These are phyloP conservation scores for Ambrosia artemisiifolia DNA, from an alignment of 129 eudicot genomes.

Conservation along the genomic window DNA sequence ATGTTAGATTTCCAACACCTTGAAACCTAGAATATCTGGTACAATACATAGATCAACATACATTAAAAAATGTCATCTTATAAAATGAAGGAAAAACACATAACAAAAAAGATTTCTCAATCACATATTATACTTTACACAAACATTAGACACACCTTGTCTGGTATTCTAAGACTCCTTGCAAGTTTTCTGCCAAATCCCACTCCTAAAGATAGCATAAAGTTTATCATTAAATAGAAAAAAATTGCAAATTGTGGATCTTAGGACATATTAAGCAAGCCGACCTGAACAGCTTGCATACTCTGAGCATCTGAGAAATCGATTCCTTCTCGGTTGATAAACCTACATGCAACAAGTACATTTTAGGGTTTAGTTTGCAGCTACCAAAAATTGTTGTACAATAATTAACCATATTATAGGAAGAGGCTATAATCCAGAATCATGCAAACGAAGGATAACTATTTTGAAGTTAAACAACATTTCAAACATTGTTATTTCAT, in stretches of 20 bases:
- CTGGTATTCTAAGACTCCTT: conserved; percentile 89
- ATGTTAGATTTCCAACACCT: conserved; percentile 86
- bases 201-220: conserved; percentile 57
- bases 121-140: background rate
- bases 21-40: conserved; percentile 90
- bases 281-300: conserved; percentile 95
- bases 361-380: conserved; percentile 19
- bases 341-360: conserved; percentile 43
- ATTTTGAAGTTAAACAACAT: background rate
- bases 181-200: conserved; percentile 91
- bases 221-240: conserved; percentile 12
- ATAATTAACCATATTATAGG: conserved; percentile 9
- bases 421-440: conserved; percentile 15
- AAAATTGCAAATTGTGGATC: conserved; percentile 2
- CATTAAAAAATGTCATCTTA: conserved; percentile 6
- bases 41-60: conserved; percentile 13
- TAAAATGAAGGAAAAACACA: background rate
- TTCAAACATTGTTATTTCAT: background rate
- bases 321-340: conserved; percentile 92
- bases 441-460: conserved; percentile 6
- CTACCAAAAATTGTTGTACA: background rate
- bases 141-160: conserved; percentile 62
- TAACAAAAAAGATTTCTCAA: background rate
- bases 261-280: background rate
- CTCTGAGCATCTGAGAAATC: conserved; percentile 98